Evolutionary conservation across 2,329 filamentous ascomycete genomes (phyloP).

Genomic region (Aspergillus sp.): DNA sequence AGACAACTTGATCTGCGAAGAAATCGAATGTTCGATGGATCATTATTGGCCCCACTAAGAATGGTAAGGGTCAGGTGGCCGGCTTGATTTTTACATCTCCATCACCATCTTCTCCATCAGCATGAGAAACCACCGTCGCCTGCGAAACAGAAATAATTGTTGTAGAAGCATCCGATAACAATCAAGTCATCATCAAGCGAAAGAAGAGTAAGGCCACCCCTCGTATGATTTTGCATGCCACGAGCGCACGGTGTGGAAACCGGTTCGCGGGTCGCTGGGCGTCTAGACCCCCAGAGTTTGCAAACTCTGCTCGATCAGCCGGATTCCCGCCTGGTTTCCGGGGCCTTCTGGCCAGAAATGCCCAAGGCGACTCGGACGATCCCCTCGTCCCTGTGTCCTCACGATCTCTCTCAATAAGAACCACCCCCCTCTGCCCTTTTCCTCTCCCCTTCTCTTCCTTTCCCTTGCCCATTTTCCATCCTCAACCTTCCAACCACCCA

Average conservation of each 20-base stretch:
- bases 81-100: conserved; percentile 17
- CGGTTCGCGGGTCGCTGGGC: background rate
- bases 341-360: background rate
- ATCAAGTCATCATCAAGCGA: background rate
- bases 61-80: conserved; percentile 24
- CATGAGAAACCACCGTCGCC: background rate
- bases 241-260: background rate
- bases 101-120: background rate
- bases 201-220: background rate
- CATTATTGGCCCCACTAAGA: conserved; percentile 14
- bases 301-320: conserved; percentile 30
- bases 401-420: conserved; percentile 3
- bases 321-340: conserved; percentile 21
- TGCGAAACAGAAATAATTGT: background rate
- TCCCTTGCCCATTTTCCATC: background rate
- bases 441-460: conserved; percentile 9
- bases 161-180: background rate
- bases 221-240: background rate
- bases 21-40: conserved; percentile 27
- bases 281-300: conserved; percentile 28
- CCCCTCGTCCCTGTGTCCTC: background rate
- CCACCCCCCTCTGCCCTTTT: conserved; percentile 11
- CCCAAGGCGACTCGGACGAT: background rate
- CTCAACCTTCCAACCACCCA: conserved; percentile 7
- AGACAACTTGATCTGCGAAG: conserved; percentile 9